Evolutionary conservation across 176 grass and related monocot genomes (phyloP).

Genomic region (Canna indica): DNA sequence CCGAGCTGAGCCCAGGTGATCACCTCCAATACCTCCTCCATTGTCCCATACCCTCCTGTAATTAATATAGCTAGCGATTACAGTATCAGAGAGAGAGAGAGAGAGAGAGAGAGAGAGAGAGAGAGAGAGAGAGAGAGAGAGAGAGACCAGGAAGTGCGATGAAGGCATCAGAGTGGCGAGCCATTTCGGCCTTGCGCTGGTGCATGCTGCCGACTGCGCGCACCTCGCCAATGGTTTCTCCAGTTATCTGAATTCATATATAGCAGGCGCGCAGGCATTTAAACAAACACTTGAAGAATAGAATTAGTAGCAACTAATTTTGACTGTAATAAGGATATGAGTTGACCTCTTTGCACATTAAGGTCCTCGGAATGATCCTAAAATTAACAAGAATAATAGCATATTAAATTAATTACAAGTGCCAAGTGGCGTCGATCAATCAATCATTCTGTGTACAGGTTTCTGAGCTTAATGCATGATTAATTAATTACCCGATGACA

Average conservation of each 20-base stretch:
- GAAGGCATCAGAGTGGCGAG: slow-evolving; percentile 70
- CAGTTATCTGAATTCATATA: slow-evolving; percentile 37
- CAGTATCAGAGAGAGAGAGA: too few species aligned
- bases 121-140: not conserved
- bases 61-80: too few species aligned
- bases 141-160: slow-evolving; percentile 55
- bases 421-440: too few species aligned
- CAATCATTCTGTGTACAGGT: too few species aligned
- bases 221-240: slow-evolving; percentile 76
- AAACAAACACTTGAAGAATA: too few species aligned
- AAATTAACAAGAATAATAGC: not conserved
- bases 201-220: slow-evolving; percentile 42
- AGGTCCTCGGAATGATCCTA: slow-evolving; percentile 60
- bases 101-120: not conserved
- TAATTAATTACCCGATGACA: slow-evolving; percentile 73
- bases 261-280: too few species aligned
- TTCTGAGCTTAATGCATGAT: too few species aligned
- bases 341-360: slow-evolving; percentile 77
- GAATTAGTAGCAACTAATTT: not conserved
- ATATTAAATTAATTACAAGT: too few species aligned
- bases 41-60: slow-evolving; percentile 73
- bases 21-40: slow-evolving; percentile 84
- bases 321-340: too few species aligned
- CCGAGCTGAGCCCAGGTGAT: slow-evolving; percentile 89
- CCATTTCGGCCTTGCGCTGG: slow-evolving; percentile 98